Conservation (phyloP, 2,329 filamentous ascomycete species). For the Beauveria australis region DNA sequence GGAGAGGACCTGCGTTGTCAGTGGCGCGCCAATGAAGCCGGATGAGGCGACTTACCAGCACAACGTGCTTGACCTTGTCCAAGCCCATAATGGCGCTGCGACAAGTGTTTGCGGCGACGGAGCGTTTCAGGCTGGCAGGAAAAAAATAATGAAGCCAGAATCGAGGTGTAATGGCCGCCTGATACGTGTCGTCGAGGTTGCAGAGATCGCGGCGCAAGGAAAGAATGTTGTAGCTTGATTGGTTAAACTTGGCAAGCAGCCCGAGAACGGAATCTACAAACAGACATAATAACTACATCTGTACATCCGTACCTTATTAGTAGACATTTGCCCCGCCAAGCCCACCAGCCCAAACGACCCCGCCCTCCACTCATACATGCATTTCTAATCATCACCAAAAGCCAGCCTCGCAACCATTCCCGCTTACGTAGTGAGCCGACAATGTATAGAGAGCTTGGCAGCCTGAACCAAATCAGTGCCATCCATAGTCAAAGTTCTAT, state of each 20-base stretch:
- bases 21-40: background rate
- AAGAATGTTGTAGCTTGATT: background rate
- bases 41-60: constrained; percentile 48
- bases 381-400: background rate
- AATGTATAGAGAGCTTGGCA: too few species aligned
- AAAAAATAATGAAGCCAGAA: too few species aligned
- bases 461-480: too few species aligned
- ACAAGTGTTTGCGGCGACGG: background rate
- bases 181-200: background rate
- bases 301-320: too few species aligned
- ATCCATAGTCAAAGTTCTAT: too few species aligned
- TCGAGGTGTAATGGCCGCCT: too few species aligned
- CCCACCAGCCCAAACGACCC: background rate
- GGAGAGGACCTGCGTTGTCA: constrained; percentile 57
- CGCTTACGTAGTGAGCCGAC: too few species aligned
- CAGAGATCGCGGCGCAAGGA: background rate
- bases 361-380: background rate
- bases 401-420: background rate
- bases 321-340: constrained; percentile 1
- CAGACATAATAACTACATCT: background rate
- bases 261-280: background rate
- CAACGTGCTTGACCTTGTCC: constrained; percentile 63
- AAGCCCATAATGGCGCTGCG: constrained; percentile 27
- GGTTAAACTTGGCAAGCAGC: background rate
- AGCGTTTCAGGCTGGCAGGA: background rate